phyloP scores from a whole-genome alignment of 1,284 basidiomycete genomes.

The Tilletia indica region DNA sequence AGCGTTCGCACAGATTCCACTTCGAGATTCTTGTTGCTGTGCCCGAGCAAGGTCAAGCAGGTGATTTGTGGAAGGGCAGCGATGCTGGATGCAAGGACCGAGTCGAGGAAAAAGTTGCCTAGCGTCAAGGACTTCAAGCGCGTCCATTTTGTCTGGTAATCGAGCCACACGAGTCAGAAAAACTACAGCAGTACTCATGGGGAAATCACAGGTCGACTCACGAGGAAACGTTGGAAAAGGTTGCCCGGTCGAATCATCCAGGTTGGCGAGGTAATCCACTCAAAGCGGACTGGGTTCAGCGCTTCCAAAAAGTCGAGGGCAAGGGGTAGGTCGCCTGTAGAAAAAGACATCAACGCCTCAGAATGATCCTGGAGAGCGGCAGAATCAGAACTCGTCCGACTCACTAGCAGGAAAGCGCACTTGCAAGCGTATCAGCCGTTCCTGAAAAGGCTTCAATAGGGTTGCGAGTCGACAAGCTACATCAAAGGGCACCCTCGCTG shows the following conservation, averaged over 20 bases:
- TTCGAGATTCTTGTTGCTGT: conserved; percentile 18
- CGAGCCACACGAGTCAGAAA: not conserved
- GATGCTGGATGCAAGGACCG: conserved; percentile 5
- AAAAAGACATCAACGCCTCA: not conserved
- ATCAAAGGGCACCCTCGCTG: not conserved
- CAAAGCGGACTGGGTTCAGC: not conserved
- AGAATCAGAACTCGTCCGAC: not conserved
- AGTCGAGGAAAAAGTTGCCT: conserved; percentile 22
- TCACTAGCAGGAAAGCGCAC: conserved; percentile 17
- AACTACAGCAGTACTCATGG: not conserved
- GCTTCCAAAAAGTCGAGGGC: conserved; percentile 18
- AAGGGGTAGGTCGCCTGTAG: not conserved
- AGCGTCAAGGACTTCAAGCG: conserved; percentile 12
- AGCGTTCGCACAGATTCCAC: conserved; percentile 16
- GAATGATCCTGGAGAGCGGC: not conserved
- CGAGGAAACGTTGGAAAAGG: conserved; percentile 23
- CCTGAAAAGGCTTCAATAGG: conserved; percentile 8
- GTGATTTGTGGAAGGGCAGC: conserved; percentile 5
- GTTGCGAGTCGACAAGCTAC: not conserved
- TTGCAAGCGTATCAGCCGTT: conserved; percentile 1
- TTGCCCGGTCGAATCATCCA: conserved; percentile 19
- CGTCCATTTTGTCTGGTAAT: conserved; percentile 8
- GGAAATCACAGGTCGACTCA: conserved; percentile 46
- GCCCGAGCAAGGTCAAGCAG: conserved; percentile 17
- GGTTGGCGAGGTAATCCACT: conserved; percentile 20